Base-by-base conservation (phyloP, 2,329 filamentous ascomycete species). In the Lachnellula cervina region DNA sequence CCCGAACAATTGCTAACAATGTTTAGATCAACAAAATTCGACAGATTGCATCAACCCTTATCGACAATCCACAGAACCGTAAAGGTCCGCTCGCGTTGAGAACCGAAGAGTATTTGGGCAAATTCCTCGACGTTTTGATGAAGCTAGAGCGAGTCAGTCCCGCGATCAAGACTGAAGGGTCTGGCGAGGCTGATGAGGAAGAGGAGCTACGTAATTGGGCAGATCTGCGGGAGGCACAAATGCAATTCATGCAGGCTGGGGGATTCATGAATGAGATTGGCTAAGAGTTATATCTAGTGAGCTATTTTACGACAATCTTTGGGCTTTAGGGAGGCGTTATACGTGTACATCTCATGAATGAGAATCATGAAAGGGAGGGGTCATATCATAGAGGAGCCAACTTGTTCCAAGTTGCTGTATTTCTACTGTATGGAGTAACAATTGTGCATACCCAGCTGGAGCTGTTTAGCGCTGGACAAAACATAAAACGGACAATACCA, bases 151-250 rank as follows among this genome's bases (percentile, higher is more conserved):
- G 70, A 62, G 59, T 64, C 67, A 68, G 54, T 61, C 72, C 68
- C 57, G 61, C 67, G 59, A 48, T 66, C 68, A 37, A 78, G 76
- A 77, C 78, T 75, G 56, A n/a, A n/a, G n/a, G 69, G 68, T 16
- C 72, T 37, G 65, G 55, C 0, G 63, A 64, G 19, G 77, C 88
- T 60, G 82, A 86, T 40, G 89, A 94, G 63, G 88, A 93, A 65
- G 81, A 87, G 51, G 89, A 94, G 70, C 71, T 94, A 62, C 77
- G 82, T 19, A 79, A 83, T 56, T 96, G 90, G 90, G 87, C 88
- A 0, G 89, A 88, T 68, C 72, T 96, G 61, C 80, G 88, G 56
- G 87, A 93, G 51, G 88, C 89, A 62, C 90, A 95, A 71, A 72
- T 86, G 59, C 83, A 85, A 55, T 89, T 91, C 67, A 81, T 84